These are phyloP conservation scores for Isatis lusitanica DNA, from an alignment of 441 rosid genomes.

Conservation along the genomic window DNA sequence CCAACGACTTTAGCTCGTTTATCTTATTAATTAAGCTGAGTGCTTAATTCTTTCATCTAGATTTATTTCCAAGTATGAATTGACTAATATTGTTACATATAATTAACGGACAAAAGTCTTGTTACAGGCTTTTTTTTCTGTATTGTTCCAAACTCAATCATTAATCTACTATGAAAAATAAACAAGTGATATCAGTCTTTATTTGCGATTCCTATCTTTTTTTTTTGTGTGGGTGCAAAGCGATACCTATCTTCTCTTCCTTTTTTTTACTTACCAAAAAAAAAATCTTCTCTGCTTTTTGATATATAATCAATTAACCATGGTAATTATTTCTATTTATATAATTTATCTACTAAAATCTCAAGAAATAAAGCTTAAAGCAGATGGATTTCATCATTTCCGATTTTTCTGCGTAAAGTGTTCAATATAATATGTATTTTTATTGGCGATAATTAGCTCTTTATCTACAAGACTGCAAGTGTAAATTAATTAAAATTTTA, in stretches of 20 bases:
- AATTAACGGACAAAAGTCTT: neutral
- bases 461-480: conserved; percentile 12
- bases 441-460: neutral
- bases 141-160: neutral
- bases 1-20: neutral
- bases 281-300: conserved; percentile 10
- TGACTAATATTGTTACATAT: neutral
- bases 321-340: neutral
- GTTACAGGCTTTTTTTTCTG: neutral
- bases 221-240: too few relatives aligned
- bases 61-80: neutral
- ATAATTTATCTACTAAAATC: neutral
- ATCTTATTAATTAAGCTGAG: neutral
- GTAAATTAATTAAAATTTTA: neutral
- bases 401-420: neutral
- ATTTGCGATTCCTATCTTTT: neutral
- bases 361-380: neutral
- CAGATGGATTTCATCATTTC: neutral
- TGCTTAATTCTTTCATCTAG: neutral
- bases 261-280: too few relatives aligned
- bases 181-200: neutral
- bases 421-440: neutral
- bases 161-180: neutral
- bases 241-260: too few relatives aligned
- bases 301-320: too few relatives aligned